Conservation (phyloP, 169 alveolate species). For the Perkinsus marinus region DNA sequence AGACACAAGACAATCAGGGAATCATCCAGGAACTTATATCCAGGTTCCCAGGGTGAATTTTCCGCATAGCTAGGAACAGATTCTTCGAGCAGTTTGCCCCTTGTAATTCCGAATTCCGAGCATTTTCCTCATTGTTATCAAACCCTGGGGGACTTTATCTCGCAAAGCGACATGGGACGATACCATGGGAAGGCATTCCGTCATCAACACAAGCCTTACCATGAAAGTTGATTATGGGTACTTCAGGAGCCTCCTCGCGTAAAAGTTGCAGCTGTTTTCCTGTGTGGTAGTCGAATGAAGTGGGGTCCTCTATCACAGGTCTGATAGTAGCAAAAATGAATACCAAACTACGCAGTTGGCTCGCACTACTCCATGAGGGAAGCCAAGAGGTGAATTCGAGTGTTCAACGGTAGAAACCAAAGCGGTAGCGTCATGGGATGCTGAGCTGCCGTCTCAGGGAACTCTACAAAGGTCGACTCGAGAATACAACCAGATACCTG, state of each 20-base stretch:
- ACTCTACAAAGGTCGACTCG: neutral
- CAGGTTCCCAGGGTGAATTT: too few relatives aligned
- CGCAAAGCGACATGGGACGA: too few relatives aligned
- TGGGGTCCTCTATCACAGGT: neutral
- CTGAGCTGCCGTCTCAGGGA: neutral
- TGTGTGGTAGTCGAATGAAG: neutral
- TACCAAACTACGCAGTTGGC: neutral
- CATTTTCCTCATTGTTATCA: too few relatives aligned
- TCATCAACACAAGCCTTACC: neutral
- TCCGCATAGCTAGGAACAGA: too few relatives aligned
- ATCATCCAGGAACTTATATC: too few relatives aligned
- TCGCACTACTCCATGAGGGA: neutral
- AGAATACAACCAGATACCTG: neutral
- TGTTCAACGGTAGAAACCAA: neutral
- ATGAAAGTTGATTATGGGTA: neutral
- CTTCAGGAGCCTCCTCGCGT: neutral
- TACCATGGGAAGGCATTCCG: too few relatives aligned
- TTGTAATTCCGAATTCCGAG: too few relatives aligned
- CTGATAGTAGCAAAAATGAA: neutral
- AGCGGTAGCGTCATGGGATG: neutral
- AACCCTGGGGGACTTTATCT: too few relatives aligned
- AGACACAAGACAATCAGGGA: neutral
- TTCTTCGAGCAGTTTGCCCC: too few relatives aligned
- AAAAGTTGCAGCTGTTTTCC: neutral
- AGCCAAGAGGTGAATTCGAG: neutral